These are phyloP conservation scores for Epichloe hybrida DNA, from an alignment of 2,329 filamentous ascomycete genomes.

Conservation along the genomic window DNA sequence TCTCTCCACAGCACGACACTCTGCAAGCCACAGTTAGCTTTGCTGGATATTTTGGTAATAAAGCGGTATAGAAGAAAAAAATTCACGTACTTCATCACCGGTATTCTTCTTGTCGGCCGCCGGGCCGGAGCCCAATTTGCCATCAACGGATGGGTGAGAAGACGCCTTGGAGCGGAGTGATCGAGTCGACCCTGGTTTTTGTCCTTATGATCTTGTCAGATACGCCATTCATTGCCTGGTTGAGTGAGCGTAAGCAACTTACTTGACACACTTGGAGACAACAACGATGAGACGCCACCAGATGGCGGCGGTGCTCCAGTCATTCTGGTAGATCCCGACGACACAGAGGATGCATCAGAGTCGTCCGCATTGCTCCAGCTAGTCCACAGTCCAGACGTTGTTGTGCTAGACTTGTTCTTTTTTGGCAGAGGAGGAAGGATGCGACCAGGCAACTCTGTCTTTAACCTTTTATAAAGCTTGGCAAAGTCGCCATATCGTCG, in stretches of 20 bases:
- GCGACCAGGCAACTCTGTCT: slow-evolving; percentile 80
- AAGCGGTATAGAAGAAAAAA: not conserved
- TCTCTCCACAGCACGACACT: slow-evolving; percentile 64
- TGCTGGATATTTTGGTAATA: not conserved
- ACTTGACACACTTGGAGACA: slow-evolving; percentile 6
- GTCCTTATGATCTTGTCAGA: not conserved
- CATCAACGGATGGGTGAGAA: slow-evolving; percentile 19
- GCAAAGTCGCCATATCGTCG: slow-evolving; percentile 82
- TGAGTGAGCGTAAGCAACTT: not conserved
- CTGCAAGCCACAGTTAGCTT: slow-evolving; percentile 21
- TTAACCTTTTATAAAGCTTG: slow-evolving; percentile 63
- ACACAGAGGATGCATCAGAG: slow-evolving; percentile 67
- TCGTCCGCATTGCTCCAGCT: slow-evolving; percentile 44
- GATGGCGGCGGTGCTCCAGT: slow-evolving; percentile 22
- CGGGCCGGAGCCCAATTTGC: slow-evolving; percentile 14
- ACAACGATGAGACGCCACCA: slow-evolving; percentile 12
- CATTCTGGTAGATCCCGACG: slow-evolving; percentile 60
- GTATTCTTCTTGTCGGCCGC: slow-evolving; percentile 9
- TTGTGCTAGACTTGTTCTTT: slow-evolving; percentile 77
- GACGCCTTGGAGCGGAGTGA: slow-evolving; percentile 18
- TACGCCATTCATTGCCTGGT: not conserved
- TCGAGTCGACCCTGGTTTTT: slow-evolving; percentile 15
- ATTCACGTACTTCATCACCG: slow-evolving; percentile 12
- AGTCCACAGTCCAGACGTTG: slow-evolving; percentile 43
- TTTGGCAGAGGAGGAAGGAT: slow-evolving; percentile 73